Percentiles rank a stretch among this genome's conserved stretches.
phyloP scores from a whole-genome alignment of 768 basidiomycete genomes.

The Mrakia gelida region DNA sequence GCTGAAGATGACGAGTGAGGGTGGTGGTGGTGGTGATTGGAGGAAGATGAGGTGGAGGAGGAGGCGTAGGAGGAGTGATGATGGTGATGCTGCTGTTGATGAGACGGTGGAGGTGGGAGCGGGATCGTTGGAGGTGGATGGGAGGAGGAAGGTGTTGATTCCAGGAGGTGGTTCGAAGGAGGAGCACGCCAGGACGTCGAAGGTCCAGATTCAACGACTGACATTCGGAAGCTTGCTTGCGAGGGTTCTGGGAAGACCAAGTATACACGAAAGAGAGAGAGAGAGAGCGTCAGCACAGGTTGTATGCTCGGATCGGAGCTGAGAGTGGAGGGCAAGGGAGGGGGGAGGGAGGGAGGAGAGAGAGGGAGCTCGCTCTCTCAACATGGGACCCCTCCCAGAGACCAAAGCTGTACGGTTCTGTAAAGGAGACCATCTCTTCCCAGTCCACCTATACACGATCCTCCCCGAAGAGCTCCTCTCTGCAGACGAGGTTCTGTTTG shows the following conservation, averaged over 20 bases:
- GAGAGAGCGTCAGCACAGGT: neutral
- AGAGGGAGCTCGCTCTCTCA: neutral
- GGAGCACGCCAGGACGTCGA: neutral
- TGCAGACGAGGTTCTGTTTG: too few relatives aligned
- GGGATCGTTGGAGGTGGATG: neutral
- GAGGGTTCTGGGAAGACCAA: neutral
- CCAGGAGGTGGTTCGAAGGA: neutral
- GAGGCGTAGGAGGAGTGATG: neutral
- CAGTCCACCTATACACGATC: too few relatives aligned
- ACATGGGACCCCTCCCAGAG: neutral
- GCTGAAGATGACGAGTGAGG: neutral
- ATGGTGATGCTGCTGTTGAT: neutral
- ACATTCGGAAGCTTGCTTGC: neutral
- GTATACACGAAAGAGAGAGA: neutral
- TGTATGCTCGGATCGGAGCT: neutral
- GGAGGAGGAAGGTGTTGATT: neutral
- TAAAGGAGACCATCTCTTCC: neutral
- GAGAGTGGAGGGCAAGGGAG: neutral
- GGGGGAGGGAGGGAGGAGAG: neutral
- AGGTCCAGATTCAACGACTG: conserved; percentile 15
- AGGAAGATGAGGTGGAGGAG: neutral
- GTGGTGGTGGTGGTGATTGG: neutral
- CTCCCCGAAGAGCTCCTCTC: too few relatives aligned
- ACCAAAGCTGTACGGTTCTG: neutral
- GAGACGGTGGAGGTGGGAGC: neutral